These are phyloP conservation scores for Psilocybe subaeruginosa DNA, from an alignment of 768 basidiomycete species.

Conservation along the genomic window DNA sequence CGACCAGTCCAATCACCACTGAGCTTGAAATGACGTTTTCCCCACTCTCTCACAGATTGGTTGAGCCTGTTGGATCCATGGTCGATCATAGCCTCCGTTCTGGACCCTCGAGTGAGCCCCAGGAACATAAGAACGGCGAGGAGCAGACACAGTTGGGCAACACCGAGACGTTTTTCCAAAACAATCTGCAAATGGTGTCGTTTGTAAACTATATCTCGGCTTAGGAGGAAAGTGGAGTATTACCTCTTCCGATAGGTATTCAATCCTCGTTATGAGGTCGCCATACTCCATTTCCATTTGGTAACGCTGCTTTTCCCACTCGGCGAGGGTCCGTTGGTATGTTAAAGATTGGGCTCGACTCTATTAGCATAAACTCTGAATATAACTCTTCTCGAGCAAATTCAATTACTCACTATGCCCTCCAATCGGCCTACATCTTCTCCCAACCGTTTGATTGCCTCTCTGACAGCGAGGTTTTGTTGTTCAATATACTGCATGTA, in stretches of 20 bases:
- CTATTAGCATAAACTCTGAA: slow-evolving; percentile 37
- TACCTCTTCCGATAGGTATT: slow-evolving; percentile 83
- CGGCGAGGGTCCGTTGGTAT: slow-evolving; percentile 63
- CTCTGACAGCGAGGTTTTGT: slow-evolving; percentile 76
- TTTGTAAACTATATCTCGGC: neutral
- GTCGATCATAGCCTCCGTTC: slow-evolving; percentile 34
- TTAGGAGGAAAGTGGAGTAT: neutral
- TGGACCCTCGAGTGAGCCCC: slow-evolving; percentile 79
- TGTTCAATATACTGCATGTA: slow-evolving; percentile 88
- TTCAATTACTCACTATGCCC: slow-evolving; percentile 57
- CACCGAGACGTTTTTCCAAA: slow-evolving; percentile 87
- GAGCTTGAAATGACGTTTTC: slow-evolving; percentile 56
- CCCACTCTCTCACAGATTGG: slow-evolving; percentile 53
- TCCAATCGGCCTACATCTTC: slow-evolving; percentile 82
- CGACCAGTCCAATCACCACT: slow-evolving; percentile 55
- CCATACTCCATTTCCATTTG: slow-evolving; percentile 72
- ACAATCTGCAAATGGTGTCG: slow-evolving; percentile 53
- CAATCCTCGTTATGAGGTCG: slow-evolving; percentile 69
- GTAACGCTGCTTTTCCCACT: slow-evolving; percentile 70
- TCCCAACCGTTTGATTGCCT: slow-evolving; percentile 71
- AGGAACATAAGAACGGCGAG: slow-evolving; percentile 87
- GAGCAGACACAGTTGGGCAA: slow-evolving; percentile 85
- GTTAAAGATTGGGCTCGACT: slow-evolving; percentile 70
- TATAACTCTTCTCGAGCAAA: neutral
- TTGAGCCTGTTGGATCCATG: slow-evolving; percentile 25